Percentiles rank a stretch among this genome's conserved stretches.
Evolutionary conservation across 192 early-diverging fungal species (phyloP).

Genomic region (Geranomyces michiganensis): DNA sequence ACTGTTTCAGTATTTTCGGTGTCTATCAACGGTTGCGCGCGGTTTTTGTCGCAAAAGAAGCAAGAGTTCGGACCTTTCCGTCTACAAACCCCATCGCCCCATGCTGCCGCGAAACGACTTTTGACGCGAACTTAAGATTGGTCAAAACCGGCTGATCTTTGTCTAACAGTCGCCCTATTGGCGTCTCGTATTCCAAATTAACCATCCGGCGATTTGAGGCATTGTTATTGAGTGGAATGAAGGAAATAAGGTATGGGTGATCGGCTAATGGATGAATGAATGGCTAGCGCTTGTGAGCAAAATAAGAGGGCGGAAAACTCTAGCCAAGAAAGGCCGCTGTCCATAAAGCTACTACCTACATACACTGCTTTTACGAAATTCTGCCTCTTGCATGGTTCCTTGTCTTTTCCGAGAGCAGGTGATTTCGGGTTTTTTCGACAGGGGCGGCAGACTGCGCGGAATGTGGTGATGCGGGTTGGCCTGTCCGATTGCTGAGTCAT

Average conservation of each 20-base stretch:
- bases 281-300: background rate
- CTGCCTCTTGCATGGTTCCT: too few relatives aligned
- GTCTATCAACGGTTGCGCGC: background rate
- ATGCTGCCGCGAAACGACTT: slow-evolving; percentile 28
- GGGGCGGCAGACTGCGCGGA: too few relatives aligned
- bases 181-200: background rate
- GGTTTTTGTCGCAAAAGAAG: too few relatives aligned
- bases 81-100: slow-evolving; percentile 18
- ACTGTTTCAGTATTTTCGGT: background rate
- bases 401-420: too few relatives aligned
- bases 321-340: too few relatives aligned
- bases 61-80: background rate
- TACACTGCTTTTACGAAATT: too few relatives aligned
- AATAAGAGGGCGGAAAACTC: too few relatives aligned
- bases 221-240: slow-evolving; percentile 26
- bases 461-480: too few relatives aligned
- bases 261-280: slow-evolving; percentile 7
- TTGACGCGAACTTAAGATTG: slow-evolving; percentile 25
- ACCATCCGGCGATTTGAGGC: slow-evolving; percentile 17
- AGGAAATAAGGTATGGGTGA: slow-evolving; percentile 20
- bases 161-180: slow-evolving; percentile 23
- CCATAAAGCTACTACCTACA: too few relatives aligned
- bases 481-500: too few relatives aligned
- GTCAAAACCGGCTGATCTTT: slow-evolving; percentile 11
- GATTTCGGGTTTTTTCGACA: too few relatives aligned